Evolutionary conservation across 192 early-diverging fungal genomes (phyloP).

Genomic region (Backusella parvicylindrica): DNA sequence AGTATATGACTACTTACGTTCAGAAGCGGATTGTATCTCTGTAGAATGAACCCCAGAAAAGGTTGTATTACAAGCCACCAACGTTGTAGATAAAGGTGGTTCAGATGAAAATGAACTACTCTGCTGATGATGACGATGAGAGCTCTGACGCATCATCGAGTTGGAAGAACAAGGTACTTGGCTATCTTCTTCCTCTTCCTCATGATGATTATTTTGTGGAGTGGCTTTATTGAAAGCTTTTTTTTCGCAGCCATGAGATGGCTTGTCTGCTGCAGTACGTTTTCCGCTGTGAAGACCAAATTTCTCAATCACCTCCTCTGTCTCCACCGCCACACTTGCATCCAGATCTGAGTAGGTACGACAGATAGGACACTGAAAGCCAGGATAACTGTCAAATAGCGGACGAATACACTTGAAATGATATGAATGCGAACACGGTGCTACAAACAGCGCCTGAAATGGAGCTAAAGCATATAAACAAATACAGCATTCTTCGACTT

Average conservation of each 20-base stretch:
- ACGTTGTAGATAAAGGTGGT: neutral
- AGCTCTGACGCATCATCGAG: neutral
- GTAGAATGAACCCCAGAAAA: neutral
- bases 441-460: constrained; percentile 80
- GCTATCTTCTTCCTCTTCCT: neutral
- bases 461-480: constrained; percentile 73
- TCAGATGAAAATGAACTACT: neutral
- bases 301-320: constrained; percentile 10
- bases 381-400: constrained; percentile 47
- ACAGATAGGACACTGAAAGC: constrained; percentile 78
- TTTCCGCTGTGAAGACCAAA: neutral
- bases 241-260: neutral
- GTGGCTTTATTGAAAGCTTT: neutral
- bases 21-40: neutral
- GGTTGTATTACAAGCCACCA: neutral
- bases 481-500: constrained; percentile 68
- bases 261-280: neutral
- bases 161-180: neutral
- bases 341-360: constrained; percentile 80
- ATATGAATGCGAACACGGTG: constrained; percentile 82
- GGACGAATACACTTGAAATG: constrained; percentile 82
- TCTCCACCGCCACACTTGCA: constrained; percentile 52
- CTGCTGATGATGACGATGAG: neutral
- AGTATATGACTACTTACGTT: neutral
- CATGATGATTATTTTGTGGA: neutral